Evolutionary conservation across 177 flowering plant species (phyloP), one percentile per base, ranked within the genome.

Genomic region (Vitis hybrid): DNA sequence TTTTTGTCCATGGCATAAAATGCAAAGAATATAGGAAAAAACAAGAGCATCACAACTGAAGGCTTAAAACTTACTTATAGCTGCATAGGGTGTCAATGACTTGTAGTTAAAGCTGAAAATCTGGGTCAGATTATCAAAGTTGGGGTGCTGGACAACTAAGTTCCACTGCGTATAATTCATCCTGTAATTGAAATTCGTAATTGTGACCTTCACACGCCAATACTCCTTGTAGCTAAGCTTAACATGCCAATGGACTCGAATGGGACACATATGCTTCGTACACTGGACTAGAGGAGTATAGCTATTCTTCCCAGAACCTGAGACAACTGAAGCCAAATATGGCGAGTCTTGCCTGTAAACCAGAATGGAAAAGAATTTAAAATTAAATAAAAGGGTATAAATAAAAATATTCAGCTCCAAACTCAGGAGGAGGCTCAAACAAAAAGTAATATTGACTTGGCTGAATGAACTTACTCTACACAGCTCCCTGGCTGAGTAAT

Each of bases 101-200:
- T 86, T 72, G 75, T 88, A 86, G 71, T 84, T 77, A 66, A 88
- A 88, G 77, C 90, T 86, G 82, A 84, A 86, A 68, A 80, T 64
- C 71, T 81, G 75, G 8, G 88, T 87, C 58, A 87, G 77, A 68
- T 86, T 86, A 74, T 87, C 83, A 53, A 87, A 84, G 76, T 88
- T 88, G 18, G 88, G 91, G 61, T 88, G 90, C 58, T 88, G 90
- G n/a, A 74, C 81, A 41, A 88, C 91, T 6, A 88, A 63, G 60
- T 88, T 88, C 91, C 91, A 88, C 30, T 83, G 83, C 0, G 86
- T 50, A 67, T 88, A 86, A 69, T 88, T 88, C 90, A 78, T 84
- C 18, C 65, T 63, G 80, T 88, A 88, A 60, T 87, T 86, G 78
- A 84, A 87, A 55, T 87, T 85, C 1, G 87, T 86, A 14, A 87